These are phyloP conservation scores for Kodamaea fungicola DNA, from an alignment of 1,139 yeast genomes.

Conservation along the genomic window DNA sequence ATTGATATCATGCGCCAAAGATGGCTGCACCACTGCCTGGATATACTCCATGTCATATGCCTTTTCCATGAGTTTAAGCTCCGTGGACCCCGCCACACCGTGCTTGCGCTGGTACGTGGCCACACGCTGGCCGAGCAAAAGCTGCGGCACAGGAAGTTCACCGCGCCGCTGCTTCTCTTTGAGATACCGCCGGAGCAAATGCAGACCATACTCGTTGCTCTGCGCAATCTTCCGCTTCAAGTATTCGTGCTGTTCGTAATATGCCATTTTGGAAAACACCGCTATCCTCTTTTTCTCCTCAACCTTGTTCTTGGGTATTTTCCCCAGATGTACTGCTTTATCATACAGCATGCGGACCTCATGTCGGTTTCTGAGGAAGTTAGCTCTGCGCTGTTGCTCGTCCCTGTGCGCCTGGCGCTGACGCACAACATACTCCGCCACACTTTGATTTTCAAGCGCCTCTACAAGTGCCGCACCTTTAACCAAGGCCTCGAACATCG, in stretches of 20 bases:
- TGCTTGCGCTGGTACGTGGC: conserved; percentile 4
- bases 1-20: conserved; percentile 35
- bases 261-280: conserved; percentile 5
- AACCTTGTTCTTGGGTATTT: too few relatives aligned
- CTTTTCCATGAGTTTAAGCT: conserved; percentile 13
- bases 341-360: conserved; percentile 2
- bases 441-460: too few relatives aligned
- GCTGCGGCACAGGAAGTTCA: conserved; percentile 32
- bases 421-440: too few relatives aligned
- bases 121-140: conserved; percentile 23
- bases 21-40: conserved; percentile 34
- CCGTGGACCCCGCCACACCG: conserved; percentile 22
- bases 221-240: conserved; percentile 9
- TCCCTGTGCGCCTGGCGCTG: too few relatives aligned
- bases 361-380: conserved; percentile 5
- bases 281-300: background rate
- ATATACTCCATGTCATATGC: conserved; percentile 37
- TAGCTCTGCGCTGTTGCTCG: conserved; percentile 5
- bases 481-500: too few relatives aligned
- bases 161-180: conserved; percentile 25
- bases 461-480: too few relatives aligned
- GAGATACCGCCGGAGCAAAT: conserved; percentile 26
- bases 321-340: too few relatives aligned
- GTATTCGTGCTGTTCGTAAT: conserved; percentile 8
- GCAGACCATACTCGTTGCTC: conserved; percentile 14